Evolutionary conservation across 495 filamentous ascomycete species (phyloP).

Genomic region (Lichenothelia convexa): DNA sequence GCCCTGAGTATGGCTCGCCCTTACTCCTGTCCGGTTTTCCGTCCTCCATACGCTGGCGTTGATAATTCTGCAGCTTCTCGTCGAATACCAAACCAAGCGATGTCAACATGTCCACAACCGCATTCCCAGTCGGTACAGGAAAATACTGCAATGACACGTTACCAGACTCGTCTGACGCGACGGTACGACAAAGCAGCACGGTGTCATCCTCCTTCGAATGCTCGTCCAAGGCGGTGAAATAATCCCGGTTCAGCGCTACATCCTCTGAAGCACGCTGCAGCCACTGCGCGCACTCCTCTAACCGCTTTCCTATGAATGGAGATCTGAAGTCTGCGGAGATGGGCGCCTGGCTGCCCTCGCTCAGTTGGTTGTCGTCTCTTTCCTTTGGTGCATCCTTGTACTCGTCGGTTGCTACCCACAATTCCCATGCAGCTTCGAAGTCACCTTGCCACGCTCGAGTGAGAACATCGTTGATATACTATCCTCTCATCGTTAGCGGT

Average conservation of each 20-base stretch:
- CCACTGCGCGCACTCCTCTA: conserved; percentile 4
- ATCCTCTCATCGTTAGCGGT: not conserved
- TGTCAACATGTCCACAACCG: conserved; percentile 1
- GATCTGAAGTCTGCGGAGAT: conserved; percentile 1
- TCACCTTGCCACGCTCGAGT: conserved; percentile 1
- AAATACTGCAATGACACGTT: conserved; percentile 2
- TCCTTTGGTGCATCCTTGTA: conserved; percentile 4
- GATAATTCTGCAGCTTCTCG: conserved; percentile 5
- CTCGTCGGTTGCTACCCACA: not conserved
- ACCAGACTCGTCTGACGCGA: not conserved
- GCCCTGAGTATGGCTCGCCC: conserved; percentile 4
- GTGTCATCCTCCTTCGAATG: conserved; percentile 3
- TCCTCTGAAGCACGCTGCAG: conserved; percentile 2
- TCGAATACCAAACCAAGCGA: conserved; percentile 1
- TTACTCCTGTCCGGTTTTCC: conserved; percentile 2
- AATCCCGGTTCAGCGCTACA: conserved; percentile 2
- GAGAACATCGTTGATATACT: conserved; percentile 3
- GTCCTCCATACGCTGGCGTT: conserved; percentile 1
- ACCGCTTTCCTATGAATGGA: not conserved
- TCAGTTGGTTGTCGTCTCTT: conserved; percentile 1
- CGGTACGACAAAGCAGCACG: conserved; percentile 1
- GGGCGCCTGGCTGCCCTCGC: conserved; percentile 1
- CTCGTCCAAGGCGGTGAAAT: conserved; percentile 1
- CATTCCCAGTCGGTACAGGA: conserved; percentile 1
- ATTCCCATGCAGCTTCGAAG: not conserved